phyloP scores from a whole-genome alignment of 139 green algal genomes.

The Tetradesmus obliquus region DNA sequence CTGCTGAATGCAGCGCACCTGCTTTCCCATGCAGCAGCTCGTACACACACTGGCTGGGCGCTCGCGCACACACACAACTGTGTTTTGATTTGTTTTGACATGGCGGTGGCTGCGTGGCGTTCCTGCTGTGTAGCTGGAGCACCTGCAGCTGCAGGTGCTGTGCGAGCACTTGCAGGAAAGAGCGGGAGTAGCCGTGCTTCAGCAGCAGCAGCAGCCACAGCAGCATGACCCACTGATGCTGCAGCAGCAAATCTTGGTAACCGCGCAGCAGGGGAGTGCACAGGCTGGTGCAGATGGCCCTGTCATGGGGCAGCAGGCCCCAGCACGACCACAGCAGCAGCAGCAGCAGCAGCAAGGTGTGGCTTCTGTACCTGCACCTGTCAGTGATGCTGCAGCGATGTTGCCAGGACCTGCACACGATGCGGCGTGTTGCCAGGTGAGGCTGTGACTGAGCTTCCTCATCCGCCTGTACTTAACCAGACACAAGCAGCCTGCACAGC shows the following conservation, averaged over 20 bases:
- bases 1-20: too few relatives aligned
- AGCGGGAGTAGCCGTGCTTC: not conserved
- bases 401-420: not conserved
- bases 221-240: not conserved
- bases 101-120: not conserved
- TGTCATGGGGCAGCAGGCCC: too few relatives aligned
- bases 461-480: too few relatives aligned
- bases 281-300: not conserved
- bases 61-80: not conserved
- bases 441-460: too few relatives aligned
- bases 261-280: not conserved
- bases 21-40: too few relatives aligned
- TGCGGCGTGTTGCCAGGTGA: not conserved
- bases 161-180: not conserved
- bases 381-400: not conserved
- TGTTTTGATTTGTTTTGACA: not conserved
- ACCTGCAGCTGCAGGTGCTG: constrained; percentile 3
- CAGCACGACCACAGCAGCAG: not conserved
- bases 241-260: not conserved
- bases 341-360: not conserved
- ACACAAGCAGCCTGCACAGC: too few relatives aligned
- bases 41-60: not conserved
- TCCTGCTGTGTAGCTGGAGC: not conserved
- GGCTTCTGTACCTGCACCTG: not conserved
- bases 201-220: not conserved